These are phyloP conservation scores for Benincasa hispida DNA, from an alignment of 306 rosid species.

Conservation along the genomic window DNA sequence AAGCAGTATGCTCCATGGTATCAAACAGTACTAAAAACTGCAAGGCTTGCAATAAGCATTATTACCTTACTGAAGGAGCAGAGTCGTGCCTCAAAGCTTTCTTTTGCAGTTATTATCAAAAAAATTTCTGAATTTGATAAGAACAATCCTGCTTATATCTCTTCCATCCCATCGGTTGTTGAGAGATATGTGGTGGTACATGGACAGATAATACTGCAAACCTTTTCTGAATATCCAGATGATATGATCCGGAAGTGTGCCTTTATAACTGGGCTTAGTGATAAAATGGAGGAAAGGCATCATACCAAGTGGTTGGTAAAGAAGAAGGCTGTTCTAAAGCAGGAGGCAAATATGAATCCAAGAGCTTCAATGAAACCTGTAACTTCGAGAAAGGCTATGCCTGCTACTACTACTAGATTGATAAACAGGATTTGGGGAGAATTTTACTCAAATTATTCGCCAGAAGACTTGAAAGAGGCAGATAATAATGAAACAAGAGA, in stretches of 20 bases:
- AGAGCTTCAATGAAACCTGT: slow-evolving; percentile 64
- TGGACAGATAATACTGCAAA: slow-evolving; percentile 84
- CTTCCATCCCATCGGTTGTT: slow-evolving; percentile 50
- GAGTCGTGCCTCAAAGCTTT: slow-evolving; percentile 70
- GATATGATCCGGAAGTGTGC: slow-evolving; percentile 50
- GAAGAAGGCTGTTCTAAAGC: slow-evolving; percentile 36
- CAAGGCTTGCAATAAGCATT: slow-evolving; percentile 57
- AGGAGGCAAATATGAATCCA: slow-evolving; percentile 68
- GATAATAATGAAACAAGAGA: slow-evolving; percentile 33
- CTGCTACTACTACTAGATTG: slow-evolving; percentile 77
- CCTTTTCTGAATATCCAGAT: slow-evolving; percentile 80
- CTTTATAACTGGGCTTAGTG: slow-evolving; percentile 58
- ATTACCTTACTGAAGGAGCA: slow-evolving; percentile 78
- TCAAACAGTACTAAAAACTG: slow-evolving; percentile 69
- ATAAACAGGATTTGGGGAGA: slow-evolving; percentile 91
- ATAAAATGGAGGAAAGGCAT: slow-evolving; percentile 82
- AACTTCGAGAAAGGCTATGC: slow-evolving; percentile 75
- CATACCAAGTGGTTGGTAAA: slow-evolving; percentile 91
- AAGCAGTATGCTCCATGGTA: slow-evolving; percentile 90
- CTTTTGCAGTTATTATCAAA: slow-evolving; percentile 63
- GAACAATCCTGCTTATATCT: slow-evolving; percentile 39
- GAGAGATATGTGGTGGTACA: slow-evolving; percentile 87
- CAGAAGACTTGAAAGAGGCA: slow-evolving; percentile 43
- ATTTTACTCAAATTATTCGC: slow-evolving; percentile 67
- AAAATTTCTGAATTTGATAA: slow-evolving; percentile 40